A percentile compares a stretch with the other conserved stretches of the same genome.
These are phyloP conservation scores for Rhizopogon vulgaris DNA, from an alignment of 768 basidiomycete species.

Conservation along the genomic window DNA sequence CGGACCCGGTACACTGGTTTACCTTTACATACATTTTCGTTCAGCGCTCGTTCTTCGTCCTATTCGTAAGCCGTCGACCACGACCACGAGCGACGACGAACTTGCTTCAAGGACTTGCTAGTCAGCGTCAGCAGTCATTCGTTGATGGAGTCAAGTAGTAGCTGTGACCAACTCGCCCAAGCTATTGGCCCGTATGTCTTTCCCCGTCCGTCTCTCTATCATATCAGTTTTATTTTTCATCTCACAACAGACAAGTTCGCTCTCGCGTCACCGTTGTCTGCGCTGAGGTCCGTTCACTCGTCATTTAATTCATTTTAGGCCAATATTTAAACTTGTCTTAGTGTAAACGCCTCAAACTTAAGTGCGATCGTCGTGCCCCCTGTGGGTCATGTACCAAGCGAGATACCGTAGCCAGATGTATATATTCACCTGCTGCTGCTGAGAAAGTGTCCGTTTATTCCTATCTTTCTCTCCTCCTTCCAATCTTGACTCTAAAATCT, in stretches of 20 bases:
- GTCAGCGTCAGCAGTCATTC: not conserved
- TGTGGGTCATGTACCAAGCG: conserved; percentile 78
- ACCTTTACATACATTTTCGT: not conserved
- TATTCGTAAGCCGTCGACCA: not conserved
- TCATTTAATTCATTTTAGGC: not conserved
- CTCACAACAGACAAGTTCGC: conserved; percentile 50
- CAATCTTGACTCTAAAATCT: not conserved
- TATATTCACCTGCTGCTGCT: conserved; percentile 75
- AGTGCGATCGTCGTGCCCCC: conserved; percentile 74
- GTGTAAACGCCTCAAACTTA: conserved; percentile 86
- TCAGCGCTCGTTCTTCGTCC: not conserved
- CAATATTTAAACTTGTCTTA: conserved; percentile 22
- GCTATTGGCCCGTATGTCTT: conserved; percentile 25
- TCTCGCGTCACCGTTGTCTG: conserved; percentile 78
- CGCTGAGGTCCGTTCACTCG: conserved; percentile 52
- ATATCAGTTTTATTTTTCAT: conserved; percentile 4
- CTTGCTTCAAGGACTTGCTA: not conserved
- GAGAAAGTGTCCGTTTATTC: conserved; percentile 67
- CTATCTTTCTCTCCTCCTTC: not conserved
- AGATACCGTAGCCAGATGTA: conserved; percentile 64
- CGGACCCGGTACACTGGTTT: not conserved
- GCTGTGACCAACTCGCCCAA: not conserved
- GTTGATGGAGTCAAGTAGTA: not conserved
- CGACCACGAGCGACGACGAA: not conserved
- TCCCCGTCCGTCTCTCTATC: conserved; percentile 1